A percentile compares a stretch with the other conserved stretches of the same genome.
phyloP scores from a whole-genome alignment of 768 basidiomycete species.

The Antrodiella citrinella region DNA sequence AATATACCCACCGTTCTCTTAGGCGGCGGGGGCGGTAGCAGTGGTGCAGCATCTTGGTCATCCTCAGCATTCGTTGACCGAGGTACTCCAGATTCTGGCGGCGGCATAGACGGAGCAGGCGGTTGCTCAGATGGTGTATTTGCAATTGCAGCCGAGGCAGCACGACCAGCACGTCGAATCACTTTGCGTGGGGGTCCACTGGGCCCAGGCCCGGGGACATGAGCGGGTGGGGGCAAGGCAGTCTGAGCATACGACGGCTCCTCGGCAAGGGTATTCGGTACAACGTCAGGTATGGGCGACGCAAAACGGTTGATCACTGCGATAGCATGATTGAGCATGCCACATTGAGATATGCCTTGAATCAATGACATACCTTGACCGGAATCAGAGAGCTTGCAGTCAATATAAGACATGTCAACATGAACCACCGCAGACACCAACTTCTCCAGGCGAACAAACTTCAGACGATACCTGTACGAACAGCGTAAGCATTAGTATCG shows the following conservation, averaged over 20 bases:
- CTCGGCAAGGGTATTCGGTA: constrained; percentile 45
- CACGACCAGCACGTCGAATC: background rate
- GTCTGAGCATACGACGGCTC: constrained; percentile 34
- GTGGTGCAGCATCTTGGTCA: too few relatives aligned
- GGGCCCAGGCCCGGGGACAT: background rate
- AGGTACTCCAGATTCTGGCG: too few relatives aligned
- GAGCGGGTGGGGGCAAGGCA: too few relatives aligned
- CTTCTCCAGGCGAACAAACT: constrained; percentile 37
- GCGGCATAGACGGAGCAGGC: background rate
- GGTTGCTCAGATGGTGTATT: background rate
- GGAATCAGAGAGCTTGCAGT: constrained; percentile 27
- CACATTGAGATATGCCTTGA: too few relatives aligned
- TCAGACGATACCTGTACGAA: constrained; percentile 31
- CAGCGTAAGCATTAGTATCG: too few relatives aligned
- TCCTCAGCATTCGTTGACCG: background rate
- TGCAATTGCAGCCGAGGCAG: background rate
- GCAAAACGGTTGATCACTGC: background rate
- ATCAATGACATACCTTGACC: background rate
- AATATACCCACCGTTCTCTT: too few relatives aligned
- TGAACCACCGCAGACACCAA: constrained; percentile 43
- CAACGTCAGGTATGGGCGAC: constrained; percentile 33
- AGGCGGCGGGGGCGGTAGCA: too few relatives aligned
- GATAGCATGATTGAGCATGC: background rate
- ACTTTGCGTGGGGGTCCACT: background rate
- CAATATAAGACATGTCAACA: constrained; percentile 27